These are phyloP conservation scores for Amylocarpus encephaloides DNA, from an alignment of 2,329 filamentous ascomycete species.

Conservation along the genomic window DNA sequence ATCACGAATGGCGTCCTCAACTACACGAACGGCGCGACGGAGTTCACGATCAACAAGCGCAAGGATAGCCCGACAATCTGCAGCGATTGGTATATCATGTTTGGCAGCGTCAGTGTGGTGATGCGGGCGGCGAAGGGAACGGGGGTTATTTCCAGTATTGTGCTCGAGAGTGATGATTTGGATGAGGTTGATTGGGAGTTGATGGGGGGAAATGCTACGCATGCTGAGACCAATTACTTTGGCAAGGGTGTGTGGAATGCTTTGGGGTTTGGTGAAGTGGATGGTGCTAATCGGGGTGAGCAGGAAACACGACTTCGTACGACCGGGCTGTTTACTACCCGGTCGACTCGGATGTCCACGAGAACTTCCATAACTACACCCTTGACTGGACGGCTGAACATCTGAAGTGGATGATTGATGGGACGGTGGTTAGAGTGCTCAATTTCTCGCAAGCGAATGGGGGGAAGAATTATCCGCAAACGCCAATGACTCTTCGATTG, in stretches of 20 bases:
- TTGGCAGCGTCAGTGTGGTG: conserved; percentile 69
- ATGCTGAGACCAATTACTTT: conserved; percentile 70
- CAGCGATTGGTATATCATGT: conserved; percentile 80
- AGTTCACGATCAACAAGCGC: conserved; percentile 63
- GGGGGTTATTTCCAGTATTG: conserved; percentile 76
- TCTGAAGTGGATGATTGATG: conserved; percentile 66
- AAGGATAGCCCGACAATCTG: conserved; percentile 74
- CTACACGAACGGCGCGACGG: conserved; percentile 58
- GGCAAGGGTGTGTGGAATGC: conserved; percentile 46
- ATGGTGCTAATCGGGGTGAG: not conserved
- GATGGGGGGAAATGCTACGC: conserved; percentile 57
- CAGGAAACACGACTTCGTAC: conserved; percentile 58
- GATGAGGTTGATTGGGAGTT: conserved; percentile 90
- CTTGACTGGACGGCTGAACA: conserved; percentile 62
- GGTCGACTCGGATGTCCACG: conserved; percentile 48
- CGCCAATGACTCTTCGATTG: conserved; percentile 64
- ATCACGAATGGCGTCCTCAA: conserved; percentile 59
- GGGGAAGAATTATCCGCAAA: conserved; percentile 65
- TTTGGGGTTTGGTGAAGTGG: not conserved
- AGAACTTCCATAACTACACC: conserved; percentile 64
- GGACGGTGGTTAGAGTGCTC: conserved; percentile 57
- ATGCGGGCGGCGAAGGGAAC: conserved; percentile 69
- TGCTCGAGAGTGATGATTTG: conserved; percentile 75
- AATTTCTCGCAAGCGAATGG: conserved; percentile 53
- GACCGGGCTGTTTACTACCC: conserved; percentile 60